Evolutionary conservation across 148 eudicot species (phyloP), one percentile per base, ranked within the genome.

Genomic region (Polygonum maritimum): DNA sequence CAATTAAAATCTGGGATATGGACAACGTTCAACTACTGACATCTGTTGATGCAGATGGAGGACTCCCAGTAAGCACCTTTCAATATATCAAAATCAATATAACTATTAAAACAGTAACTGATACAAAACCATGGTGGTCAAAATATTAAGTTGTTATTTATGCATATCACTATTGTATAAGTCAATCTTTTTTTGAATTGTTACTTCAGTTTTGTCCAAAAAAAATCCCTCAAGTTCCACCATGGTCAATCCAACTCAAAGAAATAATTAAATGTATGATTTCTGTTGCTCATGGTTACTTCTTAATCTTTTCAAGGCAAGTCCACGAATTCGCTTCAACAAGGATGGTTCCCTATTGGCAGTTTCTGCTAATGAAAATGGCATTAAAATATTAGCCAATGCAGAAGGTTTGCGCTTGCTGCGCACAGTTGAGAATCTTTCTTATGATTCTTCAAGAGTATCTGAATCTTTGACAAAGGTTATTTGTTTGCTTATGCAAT

Each of bases 1-100:
- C 89, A 71, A 87, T 94, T 74, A 94, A 94, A 76, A 84, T 88
- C 76, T 94, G 98, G 98, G 94, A 94, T 83, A 90, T 94, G 91
- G 97, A 94, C 81, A 86, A 88, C 85, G 84, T 82, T 80, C 92
- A 94, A 76, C 77, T 88, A 21, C 79, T 91, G 80, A 86, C 90
- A 48, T 83, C 91, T 80, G 83, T 90, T 74, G 95, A 94, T 74
- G 93, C 91, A n/a, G 96, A 88, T 78, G 97, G 98, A 81, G 92
- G 89, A 52, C 91, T 89, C 75, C 91, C 87, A 15, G 98, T 91
- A 83, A 84, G 91, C 82, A 22, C 55, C 11, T 26, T 26, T 26
- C 31, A 26, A 26, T 26, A 26, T 1, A 26, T 26, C 31, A 26
- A 26, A 26, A 26, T 19, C 40, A 41, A 18, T 31, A 45, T 12